Conservation (phyloP, 1,139 yeast species). For the Pichia sorboxylosa region DNA sequence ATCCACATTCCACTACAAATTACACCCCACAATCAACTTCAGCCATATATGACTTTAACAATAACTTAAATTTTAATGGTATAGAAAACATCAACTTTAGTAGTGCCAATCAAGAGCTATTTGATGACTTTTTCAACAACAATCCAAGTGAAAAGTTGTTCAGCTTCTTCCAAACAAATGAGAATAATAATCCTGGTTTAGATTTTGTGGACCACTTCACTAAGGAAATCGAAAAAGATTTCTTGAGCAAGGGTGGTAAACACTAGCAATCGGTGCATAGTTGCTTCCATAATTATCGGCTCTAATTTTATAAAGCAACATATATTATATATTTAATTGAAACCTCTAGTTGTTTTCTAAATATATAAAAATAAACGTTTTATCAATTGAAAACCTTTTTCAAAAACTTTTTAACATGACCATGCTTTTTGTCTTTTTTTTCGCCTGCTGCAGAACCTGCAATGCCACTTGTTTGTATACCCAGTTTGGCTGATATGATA, state of each 20-base stretch:
- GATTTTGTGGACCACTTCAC: slow-evolving; percentile 88
- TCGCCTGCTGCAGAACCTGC: too few relatives aligned
- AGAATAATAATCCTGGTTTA: slow-evolving; percentile 48
- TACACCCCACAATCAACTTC: background rate
- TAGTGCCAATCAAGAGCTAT: slow-evolving; percentile 19
- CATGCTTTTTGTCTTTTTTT: slow-evolving; percentile 4
- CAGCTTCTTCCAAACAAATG: slow-evolving; percentile 51
- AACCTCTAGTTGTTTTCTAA: background rate
- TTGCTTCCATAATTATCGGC: too few relatives aligned
- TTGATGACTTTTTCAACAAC: slow-evolving; percentile 22
- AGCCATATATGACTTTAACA: background rate
- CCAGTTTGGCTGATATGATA: too few relatives aligned
- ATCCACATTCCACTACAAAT: background rate
- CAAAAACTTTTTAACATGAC: slow-evolving; percentile 8
- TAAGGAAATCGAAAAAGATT: slow-evolving; percentile 61
- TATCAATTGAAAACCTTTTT: slow-evolving; percentile 8
- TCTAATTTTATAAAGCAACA: background rate
- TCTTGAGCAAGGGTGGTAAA: slow-evolving; percentile 19
- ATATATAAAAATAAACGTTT: too few relatives aligned
- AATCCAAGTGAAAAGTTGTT: slow-evolving; percentile 45
- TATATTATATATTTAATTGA: too few relatives aligned
- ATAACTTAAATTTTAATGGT: slow-evolving; percentile 1
- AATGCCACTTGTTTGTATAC: too few relatives aligned
- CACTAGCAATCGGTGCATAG: too few relatives aligned
- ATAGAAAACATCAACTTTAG: slow-evolving; percentile 8